A percentile compares a stretch with the other conserved stretches of the same genome.
Conservation (phyloP, 2,329 filamentous ascomycete genomes). For the Pseudocercospora musae region DNA sequence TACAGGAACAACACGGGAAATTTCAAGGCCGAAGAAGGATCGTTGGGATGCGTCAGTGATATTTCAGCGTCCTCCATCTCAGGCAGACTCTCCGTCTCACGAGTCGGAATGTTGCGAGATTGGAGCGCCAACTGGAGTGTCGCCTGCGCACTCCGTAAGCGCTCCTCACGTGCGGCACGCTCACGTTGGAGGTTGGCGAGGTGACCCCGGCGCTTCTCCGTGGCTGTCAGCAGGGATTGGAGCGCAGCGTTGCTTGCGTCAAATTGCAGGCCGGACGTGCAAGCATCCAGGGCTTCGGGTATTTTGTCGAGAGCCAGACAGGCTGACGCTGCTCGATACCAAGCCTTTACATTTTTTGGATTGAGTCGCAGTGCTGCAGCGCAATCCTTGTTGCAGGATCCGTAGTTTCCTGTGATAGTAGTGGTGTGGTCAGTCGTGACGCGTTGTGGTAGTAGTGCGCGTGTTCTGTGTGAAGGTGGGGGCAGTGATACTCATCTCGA, state of each 20-base stretch:
- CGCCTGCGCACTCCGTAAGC: conserved; percentile 53
- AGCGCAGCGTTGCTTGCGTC: conserved; percentile 69
- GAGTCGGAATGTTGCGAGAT: conserved; percentile 66
- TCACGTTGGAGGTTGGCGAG: conserved; percentile 55
- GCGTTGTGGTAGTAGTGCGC: neutral
- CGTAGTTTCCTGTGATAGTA: conserved; percentile 66
- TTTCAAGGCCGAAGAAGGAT: conserved; percentile 66
- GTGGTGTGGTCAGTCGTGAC: conserved; percentile 19
- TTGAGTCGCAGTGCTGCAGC: conserved; percentile 76
- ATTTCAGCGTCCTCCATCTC: conserved; percentile 84
- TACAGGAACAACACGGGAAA: conserved; percentile 85
- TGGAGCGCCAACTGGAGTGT: conserved; percentile 55
- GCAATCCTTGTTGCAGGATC: conserved; percentile 81
- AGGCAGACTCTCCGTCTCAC: conserved; percentile 67
- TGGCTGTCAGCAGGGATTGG: conserved; percentile 58
- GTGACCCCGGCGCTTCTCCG: conserved; percentile 56
- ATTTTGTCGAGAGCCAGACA: conserved; percentile 76
- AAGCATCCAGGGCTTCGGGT: conserved; percentile 75
- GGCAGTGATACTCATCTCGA: conserved; percentile 64
- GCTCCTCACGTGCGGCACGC: conserved; percentile 56
- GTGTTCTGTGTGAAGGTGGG: neutral
- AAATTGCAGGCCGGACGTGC: conserved; percentile 67
- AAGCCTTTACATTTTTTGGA: conserved; percentile 79
- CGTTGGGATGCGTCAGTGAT: conserved; percentile 67
- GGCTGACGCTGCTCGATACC: conserved; percentile 78